Evolutionary conservation across 768 basidiomycete species (phyloP).

Genomic region (Paxillus involutus): DNA sequence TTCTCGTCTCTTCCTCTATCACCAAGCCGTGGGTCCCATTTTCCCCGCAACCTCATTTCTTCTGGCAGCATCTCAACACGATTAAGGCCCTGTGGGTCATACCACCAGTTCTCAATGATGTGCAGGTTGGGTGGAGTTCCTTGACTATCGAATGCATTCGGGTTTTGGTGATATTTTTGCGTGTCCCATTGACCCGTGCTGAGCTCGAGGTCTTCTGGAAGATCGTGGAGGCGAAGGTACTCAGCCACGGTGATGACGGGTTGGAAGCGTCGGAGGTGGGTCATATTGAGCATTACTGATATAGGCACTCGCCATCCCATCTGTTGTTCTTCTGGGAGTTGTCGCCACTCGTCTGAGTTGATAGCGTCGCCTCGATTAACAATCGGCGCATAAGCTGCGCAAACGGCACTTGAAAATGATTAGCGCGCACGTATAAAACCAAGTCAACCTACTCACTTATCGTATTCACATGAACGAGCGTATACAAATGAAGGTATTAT

Average conservation of each 20-base stretch:
- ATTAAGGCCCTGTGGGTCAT: constrained; percentile 35
- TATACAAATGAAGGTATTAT: constrained; percentile 47
- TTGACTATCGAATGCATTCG: constrained; percentile 26
- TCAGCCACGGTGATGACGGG: constrained; percentile 43
- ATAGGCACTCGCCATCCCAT: constrained; percentile 38
- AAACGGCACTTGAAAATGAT: constrained; percentile 27
- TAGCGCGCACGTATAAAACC: background rate
- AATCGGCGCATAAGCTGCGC: constrained; percentile 42
- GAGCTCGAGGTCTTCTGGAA: constrained; percentile 33
- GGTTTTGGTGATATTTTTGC: constrained; percentile 30
- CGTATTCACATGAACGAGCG: constrained; percentile 42
- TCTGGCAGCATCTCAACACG: constrained; percentile 39
- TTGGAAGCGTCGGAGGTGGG: constrained; percentile 36
- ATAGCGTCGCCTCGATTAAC: constrained; percentile 45
- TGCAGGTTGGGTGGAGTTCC: constrained; percentile 27
- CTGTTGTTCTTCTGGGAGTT: constrained; percentile 35
- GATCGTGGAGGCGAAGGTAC: constrained; percentile 41
- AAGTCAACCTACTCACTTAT: constrained; percentile 14
- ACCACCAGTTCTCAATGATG: constrained; percentile 40
- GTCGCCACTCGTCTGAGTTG: constrained; percentile 41
- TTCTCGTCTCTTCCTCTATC: constrained; percentile 10
- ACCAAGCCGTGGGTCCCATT: constrained; percentile 22
- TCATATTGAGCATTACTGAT: constrained; percentile 42
- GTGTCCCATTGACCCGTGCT: constrained; percentile 40
- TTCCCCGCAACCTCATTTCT: constrained; percentile 32